phyloP scores from a whole-genome alignment of 208 protist species.

The Trypanosoma avium region DNA sequence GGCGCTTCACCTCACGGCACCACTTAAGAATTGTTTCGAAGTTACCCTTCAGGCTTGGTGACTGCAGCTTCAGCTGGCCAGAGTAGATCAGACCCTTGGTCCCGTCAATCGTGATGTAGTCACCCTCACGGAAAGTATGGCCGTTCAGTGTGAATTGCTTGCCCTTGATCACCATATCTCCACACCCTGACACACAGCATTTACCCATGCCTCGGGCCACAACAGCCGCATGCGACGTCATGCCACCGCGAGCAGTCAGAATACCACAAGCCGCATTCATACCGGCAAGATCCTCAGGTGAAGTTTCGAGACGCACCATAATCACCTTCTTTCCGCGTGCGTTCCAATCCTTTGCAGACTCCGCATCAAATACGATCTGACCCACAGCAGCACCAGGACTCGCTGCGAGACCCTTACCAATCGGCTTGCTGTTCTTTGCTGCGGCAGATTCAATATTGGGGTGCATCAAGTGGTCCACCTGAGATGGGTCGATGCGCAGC shows the following conservation, averaged over 20 bases:
- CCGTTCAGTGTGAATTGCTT: slow-evolving; percentile 73
- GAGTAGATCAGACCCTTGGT: slow-evolving; percentile 84
- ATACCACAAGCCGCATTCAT: slow-evolving; percentile 91
- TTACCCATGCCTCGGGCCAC: slow-evolving; percentile 96
- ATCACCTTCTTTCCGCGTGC: slow-evolving; percentile 78
- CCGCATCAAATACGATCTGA: slow-evolving; percentile 88
- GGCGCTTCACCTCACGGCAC: slow-evolving; percentile 69
- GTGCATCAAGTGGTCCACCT: slow-evolving; percentile 92
- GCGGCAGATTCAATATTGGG: slow-evolving; percentile 69
- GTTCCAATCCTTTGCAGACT: slow-evolving; percentile 60
- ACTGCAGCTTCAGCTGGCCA: slow-evolving; percentile 62
- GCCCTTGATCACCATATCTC: slow-evolving; percentile 62
- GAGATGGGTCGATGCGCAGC: slow-evolving; percentile 77
- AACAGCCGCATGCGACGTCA: slow-evolving; percentile 96
- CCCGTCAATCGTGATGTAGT: slow-evolving; percentile 93
- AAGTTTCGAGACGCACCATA: slow-evolving; percentile 93
- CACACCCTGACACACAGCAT: slow-evolving; percentile 91
- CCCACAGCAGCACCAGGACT: slow-evolving; percentile 93
- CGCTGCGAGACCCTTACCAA: slow-evolving; percentile 92
- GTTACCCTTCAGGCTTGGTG: slow-evolving; percentile 64
- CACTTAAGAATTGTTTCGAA: slow-evolving; percentile 84
- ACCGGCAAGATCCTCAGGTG: slow-evolving; percentile 93
- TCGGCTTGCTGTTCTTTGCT: slow-evolving; percentile 46
- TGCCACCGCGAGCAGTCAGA: slow-evolving; percentile 92
- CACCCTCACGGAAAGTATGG: slow-evolving; percentile 65